phyloP scores from a whole-genome alignment of 768 basidiomycete species.

The Postia placenta region DNA sequence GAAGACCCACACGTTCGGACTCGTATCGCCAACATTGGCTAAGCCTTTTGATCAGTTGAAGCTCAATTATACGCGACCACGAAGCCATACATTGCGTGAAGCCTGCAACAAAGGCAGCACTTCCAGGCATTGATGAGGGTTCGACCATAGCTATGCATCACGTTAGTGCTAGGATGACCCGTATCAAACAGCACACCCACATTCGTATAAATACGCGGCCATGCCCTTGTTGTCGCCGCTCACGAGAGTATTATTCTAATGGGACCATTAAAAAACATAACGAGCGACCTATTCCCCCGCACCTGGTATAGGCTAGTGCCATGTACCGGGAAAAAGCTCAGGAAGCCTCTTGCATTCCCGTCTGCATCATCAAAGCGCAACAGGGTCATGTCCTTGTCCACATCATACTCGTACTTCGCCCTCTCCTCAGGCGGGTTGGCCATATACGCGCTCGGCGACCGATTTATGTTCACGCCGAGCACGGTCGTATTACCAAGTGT shows the following conservation, averaged over 20 bases:
- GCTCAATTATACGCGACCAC: constrained; percentile 2
- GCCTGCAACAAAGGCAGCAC: constrained; percentile 64
- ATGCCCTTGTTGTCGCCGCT: constrained; percentile 83
- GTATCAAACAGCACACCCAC: constrained; percentile 35
- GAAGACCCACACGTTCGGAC: constrained; percentile 64
- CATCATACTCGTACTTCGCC: constrained; percentile 59
- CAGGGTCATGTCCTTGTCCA: constrained; percentile 70
- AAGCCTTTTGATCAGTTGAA: constrained; percentile 2
- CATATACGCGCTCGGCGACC: constrained; percentile 70
- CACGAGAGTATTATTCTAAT: constrained; percentile 75
- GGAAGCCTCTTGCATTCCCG: constrained; percentile 57
- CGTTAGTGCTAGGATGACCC: neutral
- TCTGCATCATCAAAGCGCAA: constrained; percentile 55
- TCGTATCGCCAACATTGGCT: constrained; percentile 82
- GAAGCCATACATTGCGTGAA: constrained; percentile 61
- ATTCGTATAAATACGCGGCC: constrained; percentile 76
- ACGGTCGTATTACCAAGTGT: constrained; percentile 66
- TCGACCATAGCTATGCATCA: constrained; percentile 56
- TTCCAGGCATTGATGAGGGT: constrained; percentile 61
- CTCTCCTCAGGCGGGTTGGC: constrained; percentile 71
- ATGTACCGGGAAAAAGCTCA: constrained; percentile 76
- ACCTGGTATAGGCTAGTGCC: constrained; percentile 79
- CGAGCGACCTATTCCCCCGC: constrained; percentile 1
- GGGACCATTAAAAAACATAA: neutral
- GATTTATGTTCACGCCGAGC: constrained; percentile 63